Base-by-base conservation (phyloP, 2,329 filamentous ascomycete species). In the Colletotrichum tofieldiae region DNA sequence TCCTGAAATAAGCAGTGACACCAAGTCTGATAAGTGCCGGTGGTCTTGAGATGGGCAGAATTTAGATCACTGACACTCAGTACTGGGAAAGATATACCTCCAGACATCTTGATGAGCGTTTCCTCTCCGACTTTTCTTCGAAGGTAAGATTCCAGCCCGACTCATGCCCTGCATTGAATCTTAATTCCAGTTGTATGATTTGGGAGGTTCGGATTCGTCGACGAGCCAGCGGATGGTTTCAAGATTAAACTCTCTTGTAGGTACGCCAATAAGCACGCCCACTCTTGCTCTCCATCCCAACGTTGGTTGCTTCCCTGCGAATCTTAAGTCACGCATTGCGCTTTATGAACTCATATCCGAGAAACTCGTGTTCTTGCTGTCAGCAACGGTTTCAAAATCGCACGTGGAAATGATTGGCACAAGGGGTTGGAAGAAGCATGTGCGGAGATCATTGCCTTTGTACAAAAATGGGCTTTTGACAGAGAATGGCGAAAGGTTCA, bases 181-280 rank as follows among this genome's bases (percentile, higher is more conserved):
- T 59, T 9, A 20, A 11, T 55, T 9, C 35, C 32, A 23, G 23
- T 14, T 23, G 20, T 41, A 32, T 12, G 20, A 14, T 43, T 45
- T 26, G n/a, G 14, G 47, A 32, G n/a, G 26, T 29, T 16, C 35
- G 32, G 14, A 26, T 55, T 41, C 29, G 18, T 43, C 29, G 20
- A 0, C 8, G 23, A 51, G 14, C 23, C n/a, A 35, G 8, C 23
- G 41, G n/a, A 3, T 29, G 12, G 32, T 60, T 58, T 49, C 43
- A 60, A 51, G 35, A n/a, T 23, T 8, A 56, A 69, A 65, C 60
- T 69, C 35, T 65, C 49, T 43, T 11, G 23, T 9, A 23, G 11
- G 3, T 41, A 41, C 51, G 11, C 60, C 60, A 65, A 65, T 69
- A 16, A 41, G 26, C 43, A 52, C 18, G 6, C 20, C 11, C n/a